These are phyloP conservation scores for Trichoderma breve DNA, from an alignment of 2,329 filamentous ascomycete genomes.

Conservation along the genomic window DNA sequence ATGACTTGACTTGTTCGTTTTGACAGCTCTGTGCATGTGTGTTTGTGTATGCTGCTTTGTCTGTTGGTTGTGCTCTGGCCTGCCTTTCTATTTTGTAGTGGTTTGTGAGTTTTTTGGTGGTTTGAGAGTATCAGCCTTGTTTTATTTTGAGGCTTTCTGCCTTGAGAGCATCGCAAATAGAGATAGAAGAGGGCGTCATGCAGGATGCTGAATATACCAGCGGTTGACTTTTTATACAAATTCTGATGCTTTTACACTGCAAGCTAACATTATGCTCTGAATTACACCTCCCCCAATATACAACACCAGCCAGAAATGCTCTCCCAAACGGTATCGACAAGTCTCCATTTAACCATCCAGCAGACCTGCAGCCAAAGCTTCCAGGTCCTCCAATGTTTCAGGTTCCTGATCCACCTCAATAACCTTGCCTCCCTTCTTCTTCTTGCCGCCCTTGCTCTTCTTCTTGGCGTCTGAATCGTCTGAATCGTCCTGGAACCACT, in stretches of 20 bases:
- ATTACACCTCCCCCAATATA: neutral
- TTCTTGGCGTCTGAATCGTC: slow-evolving; percentile 46
- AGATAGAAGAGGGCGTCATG: neutral
- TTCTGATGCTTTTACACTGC: neutral
- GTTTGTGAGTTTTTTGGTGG: neutral
- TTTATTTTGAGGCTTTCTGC: neutral
- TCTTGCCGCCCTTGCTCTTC: slow-evolving; percentile 41
- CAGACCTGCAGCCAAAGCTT: slow-evolving; percentile 71
- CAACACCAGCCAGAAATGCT: neutral
- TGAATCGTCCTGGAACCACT: slow-evolving; percentile 73
- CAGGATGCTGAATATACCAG: neutral
- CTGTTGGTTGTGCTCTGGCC: neutral
- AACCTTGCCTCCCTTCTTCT: slow-evolving; percentile 51
- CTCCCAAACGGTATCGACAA: neutral
- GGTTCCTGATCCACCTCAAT: slow-evolving; percentile 66
- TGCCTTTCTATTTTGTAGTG: neutral
- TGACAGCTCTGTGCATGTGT: neutral
- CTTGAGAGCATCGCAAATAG: neutral
- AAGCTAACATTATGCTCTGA: neutral
- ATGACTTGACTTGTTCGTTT: neutral
- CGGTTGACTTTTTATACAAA: neutral
- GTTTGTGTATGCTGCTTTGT: neutral
- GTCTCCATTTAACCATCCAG: slow-evolving; percentile 47
- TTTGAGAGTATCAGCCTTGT: neutral
- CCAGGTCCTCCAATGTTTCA: slow-evolving; percentile 75